Evolutionary conservation across 2,329 filamentous ascomycete genomes (phyloP).

Genomic region (Fusarium sp.): DNA sequence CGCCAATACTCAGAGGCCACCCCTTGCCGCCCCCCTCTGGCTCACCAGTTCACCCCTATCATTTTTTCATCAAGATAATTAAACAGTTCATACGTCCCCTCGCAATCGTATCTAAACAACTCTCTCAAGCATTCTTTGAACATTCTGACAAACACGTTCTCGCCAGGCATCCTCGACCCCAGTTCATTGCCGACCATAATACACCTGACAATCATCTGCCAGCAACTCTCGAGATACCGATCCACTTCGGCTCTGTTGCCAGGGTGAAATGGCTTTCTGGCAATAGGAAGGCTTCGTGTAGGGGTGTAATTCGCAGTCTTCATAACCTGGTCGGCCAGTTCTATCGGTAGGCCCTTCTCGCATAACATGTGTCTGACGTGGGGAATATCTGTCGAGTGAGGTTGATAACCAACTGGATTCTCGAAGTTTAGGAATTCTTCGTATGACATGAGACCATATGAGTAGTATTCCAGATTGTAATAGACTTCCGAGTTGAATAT

Average conservation of each 20-base stretch:
- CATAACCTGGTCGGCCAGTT: constrained; percentile 1
- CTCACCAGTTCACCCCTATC: not conserved
- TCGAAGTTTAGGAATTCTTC: constrained; percentile 19
- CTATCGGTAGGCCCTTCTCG: constrained; percentile 3
- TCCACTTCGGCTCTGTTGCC: not conserved
- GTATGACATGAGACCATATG: constrained; percentile 25
- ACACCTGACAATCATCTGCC: constrained; percentile 23
- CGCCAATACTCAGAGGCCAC: too few relatives aligned
- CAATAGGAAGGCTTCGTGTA: not conserved
- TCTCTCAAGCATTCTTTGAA: not conserved
- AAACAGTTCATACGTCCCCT: rapidly evolving
- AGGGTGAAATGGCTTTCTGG: constrained; percentile 1
- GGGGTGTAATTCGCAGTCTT: constrained; percentile 1
- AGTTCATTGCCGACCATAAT: constrained; percentile 18
- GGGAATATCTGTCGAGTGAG: not conserved
- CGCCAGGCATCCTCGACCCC: not conserved
- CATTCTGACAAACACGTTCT: not conserved
- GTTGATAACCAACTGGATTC: not conserved
- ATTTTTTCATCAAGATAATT: not conserved
- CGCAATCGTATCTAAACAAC: not conserved
- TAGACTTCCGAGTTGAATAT: not conserved
- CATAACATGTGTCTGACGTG: not conserved
- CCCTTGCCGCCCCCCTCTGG: too few relatives aligned
- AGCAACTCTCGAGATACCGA: constrained; percentile 24
- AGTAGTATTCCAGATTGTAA: constrained; percentile 5